Evolutionary conservation across 352 stramenopile genomes (phyloP).

Genomic region (Thalassiosira mediterranea): DNA sequence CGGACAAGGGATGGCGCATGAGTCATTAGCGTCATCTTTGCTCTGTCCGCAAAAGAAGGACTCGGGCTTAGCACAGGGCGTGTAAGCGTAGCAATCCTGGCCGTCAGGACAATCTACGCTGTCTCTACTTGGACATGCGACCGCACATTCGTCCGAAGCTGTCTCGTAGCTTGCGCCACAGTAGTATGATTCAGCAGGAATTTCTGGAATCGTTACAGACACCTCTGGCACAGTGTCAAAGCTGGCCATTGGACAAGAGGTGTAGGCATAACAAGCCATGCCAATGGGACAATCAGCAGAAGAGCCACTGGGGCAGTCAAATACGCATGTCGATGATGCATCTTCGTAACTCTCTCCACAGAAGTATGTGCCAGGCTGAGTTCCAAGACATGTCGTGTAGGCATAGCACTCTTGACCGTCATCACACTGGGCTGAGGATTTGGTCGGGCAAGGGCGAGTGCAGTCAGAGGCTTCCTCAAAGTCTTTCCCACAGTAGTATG

Average conservation of each 20-base stretch:
- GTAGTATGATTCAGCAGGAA: conserved; percentile 20
- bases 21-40: conserved; percentile 26
- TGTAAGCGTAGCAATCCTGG: conserved; percentile 7
- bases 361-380: conserved; percentile 16
- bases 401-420: conserved; percentile 47
- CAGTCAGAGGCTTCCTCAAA: conserved; percentile 52
- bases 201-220: not conserved
- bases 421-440: conserved; percentile 48
- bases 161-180: conserved; percentile 35
- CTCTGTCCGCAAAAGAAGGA: conserved; percentile 23
- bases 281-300: conserved; percentile 26
- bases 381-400: conserved; percentile 36
- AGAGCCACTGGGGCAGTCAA: conserved; percentile 26
- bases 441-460: conserved; percentile 50
- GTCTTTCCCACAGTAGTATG: conserved; percentile 49
- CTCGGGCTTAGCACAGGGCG: not conserved
- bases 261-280: conserved; percentile 35
- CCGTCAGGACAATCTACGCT: conserved; percentile 15
- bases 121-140: conserved; percentile 21
- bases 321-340: conserved; percentile 24
- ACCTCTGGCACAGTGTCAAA: not conserved
- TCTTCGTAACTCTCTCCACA: conserved; percentile 37
- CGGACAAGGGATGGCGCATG: conserved; percentile 52
- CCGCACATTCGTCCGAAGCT: conserved; percentile 28
- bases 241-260: conserved; percentile 8